Conservation (phyloP, 371 early-diverging fungal species). For the Haplosporangium sp. region DNA sequence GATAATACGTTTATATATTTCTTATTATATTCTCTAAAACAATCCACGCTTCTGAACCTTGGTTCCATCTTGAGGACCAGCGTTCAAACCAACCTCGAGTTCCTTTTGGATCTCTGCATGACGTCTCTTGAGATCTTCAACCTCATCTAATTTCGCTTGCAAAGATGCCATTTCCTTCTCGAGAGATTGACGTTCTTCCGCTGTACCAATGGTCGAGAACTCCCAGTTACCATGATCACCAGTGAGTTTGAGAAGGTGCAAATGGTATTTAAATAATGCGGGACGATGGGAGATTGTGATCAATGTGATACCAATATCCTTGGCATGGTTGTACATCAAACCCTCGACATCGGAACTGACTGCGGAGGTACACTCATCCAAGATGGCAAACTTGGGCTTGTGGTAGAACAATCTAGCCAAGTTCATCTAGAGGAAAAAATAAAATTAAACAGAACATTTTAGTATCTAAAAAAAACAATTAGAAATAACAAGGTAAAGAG, state of each 20-base stretch:
- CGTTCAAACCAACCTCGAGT: slow-evolving; percentile 61
- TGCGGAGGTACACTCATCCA: slow-evolving; percentile 87
- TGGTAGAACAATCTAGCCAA: slow-evolving; percentile 87
- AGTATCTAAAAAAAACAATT: neutral
- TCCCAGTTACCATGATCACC: slow-evolving; percentile 87
- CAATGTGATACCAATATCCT: slow-evolving; percentile 83
- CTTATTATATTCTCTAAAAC: slow-evolving; percentile 31
- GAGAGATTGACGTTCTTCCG: slow-evolving; percentile 82
- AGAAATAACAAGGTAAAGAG: neutral
- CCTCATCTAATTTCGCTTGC: slow-evolving; percentile 79
- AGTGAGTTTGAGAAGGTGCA: slow-evolving; percentile 73
- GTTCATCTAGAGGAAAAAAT: slow-evolving; percentile 61
- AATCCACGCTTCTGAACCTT: slow-evolving; percentile 56
- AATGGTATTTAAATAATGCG: slow-evolving; percentile 89
- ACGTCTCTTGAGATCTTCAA: slow-evolving; percentile 74
- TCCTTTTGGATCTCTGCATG: slow-evolving; percentile 76
- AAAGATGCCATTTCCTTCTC: slow-evolving; percentile 84
- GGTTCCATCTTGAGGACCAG: slow-evolving; percentile 51
- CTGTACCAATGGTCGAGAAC: slow-evolving; percentile 79
- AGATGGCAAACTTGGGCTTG: slow-evolving; percentile 82
- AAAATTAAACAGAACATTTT: neutral
- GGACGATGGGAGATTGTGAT: slow-evolving; percentile 93
- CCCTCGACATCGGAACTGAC: slow-evolving; percentile 91
- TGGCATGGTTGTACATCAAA: slow-evolving; percentile 91
- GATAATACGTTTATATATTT: neutral